Base-by-base conservation (phyloP, 2,329 filamentous ascomycete species). In the Diaporthe citri region DNA sequence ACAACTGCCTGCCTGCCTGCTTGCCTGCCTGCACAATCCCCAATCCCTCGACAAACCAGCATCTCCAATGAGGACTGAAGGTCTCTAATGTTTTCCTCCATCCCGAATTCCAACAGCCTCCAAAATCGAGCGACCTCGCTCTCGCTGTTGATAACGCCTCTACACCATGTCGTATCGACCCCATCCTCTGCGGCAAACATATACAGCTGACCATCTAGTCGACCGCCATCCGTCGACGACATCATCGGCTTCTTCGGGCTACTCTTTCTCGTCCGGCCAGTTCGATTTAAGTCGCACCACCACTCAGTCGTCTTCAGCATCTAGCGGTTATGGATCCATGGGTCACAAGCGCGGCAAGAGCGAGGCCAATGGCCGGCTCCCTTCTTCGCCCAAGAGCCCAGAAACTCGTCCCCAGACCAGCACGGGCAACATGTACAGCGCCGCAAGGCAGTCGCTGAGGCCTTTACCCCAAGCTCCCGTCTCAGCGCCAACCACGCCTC, bases 271-370 rank as follows among this genome's bases (percentile, higher is more conserved):
- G 67, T 92, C 91, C 3, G 85, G 85, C 55, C 81, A 82, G 20
- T 87, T 86, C 77, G 90, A 92, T 57, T 86, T 89, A 72, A 93
- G 91, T 80, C 85, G 88, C 72, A 90, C 91, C 52, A 95, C 93
- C 82, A 93, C 93, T 64, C 87, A 93, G 78, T 94, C 93, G 25
- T 96, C 94, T 43, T 89, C 91, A 77, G 89, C 89, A n/a, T 95
- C 94, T 46, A 91, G 90, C 82, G 87, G 87, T 60, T 90, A 90
- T 82, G 83, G 84, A 75, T 82, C 82, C 75, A 80, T 84, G 76
- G 88, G 88, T 66, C 94, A 96, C 81, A 93, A 92, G 83, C 91
- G 95, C 82, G 94, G 94, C 76, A 89, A 92, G 83, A 96, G 94
- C 84, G 94, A 97, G 86, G 90, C 75, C 87, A 51, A 56, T 51